Conservation (phyloP, 2,329 filamentous ascomycete genomes). For the Ceratocystis destructans region DNA sequence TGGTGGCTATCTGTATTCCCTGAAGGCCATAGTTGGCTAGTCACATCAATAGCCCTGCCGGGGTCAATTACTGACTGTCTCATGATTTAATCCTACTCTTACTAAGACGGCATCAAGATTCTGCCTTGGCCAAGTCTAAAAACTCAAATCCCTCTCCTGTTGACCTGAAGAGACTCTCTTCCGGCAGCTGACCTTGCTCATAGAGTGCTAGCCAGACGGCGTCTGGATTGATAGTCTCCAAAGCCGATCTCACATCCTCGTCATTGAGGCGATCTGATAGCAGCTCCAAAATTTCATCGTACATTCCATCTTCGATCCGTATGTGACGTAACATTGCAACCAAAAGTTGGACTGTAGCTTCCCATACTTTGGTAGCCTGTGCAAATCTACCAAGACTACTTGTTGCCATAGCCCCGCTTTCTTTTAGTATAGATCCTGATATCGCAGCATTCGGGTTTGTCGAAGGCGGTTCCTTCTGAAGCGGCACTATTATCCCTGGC, state of each 20-base stretch:
- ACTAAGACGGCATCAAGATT: not conserved
- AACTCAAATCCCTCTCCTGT: slow-evolving; percentile 33
- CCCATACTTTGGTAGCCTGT: slow-evolving; percentile 50
- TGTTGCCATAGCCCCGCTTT: not conserved
- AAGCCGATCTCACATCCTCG: slow-evolving; percentile 37
- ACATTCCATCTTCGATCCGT: slow-evolving; percentile 50
- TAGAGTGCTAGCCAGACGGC: slow-evolving; percentile 59
- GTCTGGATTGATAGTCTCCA: slow-evolving; percentile 56
- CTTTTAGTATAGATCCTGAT: not conserved
- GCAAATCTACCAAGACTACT: slow-evolving; percentile 44
- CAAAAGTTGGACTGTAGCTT: slow-evolving; percentile 45
- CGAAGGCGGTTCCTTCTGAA: not conserved
- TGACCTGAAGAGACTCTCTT: slow-evolving; percentile 27
- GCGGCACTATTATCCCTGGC: slow-evolving; percentile 7
- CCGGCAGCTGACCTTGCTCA: slow-evolving; percentile 31
- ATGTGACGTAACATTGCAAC: slow-evolving; percentile 49
- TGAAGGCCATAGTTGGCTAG: no score
- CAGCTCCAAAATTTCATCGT: slow-evolving; percentile 56
- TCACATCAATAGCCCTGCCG: no score
- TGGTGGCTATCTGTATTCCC: no score
- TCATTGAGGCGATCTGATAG: slow-evolving; percentile 39
- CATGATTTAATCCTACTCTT: not conserved
- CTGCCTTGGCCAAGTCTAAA: slow-evolving; percentile 22
- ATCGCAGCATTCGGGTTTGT: not conserved
- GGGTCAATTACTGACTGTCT: not conserved